Base-by-base conservation (phyloP, 139 green algal species). In the Volvox reticuliferus region DNA sequence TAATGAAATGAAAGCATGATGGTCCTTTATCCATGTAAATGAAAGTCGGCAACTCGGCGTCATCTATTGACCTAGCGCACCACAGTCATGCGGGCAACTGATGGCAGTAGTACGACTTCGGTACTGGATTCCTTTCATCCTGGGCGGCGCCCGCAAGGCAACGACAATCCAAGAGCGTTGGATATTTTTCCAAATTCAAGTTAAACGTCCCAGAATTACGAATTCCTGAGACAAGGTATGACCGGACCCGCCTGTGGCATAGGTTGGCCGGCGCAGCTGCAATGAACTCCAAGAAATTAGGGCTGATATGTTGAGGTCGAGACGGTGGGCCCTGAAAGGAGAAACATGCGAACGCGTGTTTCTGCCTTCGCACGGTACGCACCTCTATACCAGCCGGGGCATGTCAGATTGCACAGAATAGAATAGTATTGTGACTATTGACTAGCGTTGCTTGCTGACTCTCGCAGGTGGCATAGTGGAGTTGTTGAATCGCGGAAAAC, bases 311-410 rank as follows among this genome's bases (percentile, higher is more conserved):
- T 79, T 79, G 26, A 79, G 2, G n/a, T 33, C 22, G 18, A 35
- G 19, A 18, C 33, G 44, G 71, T 33, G n/a, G 28, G 9, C 32
- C 1, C 33, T 32, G 28, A 55, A 55, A 81, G 75, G 75, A 81
- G 75, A 81, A 81, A 81, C 75, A 81, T 81, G 75, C 75, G 16
- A 44, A 18, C 75, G 30, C 75, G 75, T 81, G 75, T 81, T 24
- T 81, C 75, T 81, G 75, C 32, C 75, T 55, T 50, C 75, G 50
- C 30, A 13, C 75, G 75, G 75, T 81, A 55, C 30, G 65, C 65
- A 28, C 65, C 9, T 9, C 65, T 73, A 28, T 12, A 28, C 21
- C 21, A 73, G 24, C 65, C 24, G 12, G 3, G 65, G 21, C 18
- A 32, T 79, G 20, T 79, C 16, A 37, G 28, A 19, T 32, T 79